Evolutionary conservation across 1,139 yeast genomes (phyloP), one percentile per base, ranked within the genome.

Genomic region (Sugiyamaella neomexicana): DNA sequence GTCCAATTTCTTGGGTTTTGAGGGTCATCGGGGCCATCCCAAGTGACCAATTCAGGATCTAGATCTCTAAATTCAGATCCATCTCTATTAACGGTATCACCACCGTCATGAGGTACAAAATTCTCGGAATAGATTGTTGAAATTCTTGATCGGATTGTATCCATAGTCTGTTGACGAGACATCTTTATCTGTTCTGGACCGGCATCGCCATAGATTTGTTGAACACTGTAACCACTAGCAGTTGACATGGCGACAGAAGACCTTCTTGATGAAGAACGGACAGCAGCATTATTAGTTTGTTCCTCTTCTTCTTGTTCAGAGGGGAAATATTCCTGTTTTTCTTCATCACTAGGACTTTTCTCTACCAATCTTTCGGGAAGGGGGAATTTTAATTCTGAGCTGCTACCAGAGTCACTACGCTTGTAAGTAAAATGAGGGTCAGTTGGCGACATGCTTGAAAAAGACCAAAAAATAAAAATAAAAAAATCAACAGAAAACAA

Each of bases 11-110:
- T 70, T 34, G 89, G 87, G 60, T 79, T 77, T 17, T 70, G 70
- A 0, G 85, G 83, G 63, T 84, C 89, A 55, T 80, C 77, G 1
- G 74, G 76, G 2, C 83, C 82, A 41, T 82, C 85, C 87, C 87
- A 83, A 1, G 86, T 78, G 3, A 83, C 82, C 43, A 83, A 68
- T 62, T 83, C 87, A 0, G 86, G 87, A 61, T 83, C 88, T 5
- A 80, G 64, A 2, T 71, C 72, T 25, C 70, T 65, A 60, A 78
- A 81, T 59, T 80, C 85, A 10, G 71, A 73, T 16, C 85, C 85
- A 58, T 71, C 79, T 39, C 54, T 38, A 12, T 40, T 41, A 9
- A 46, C 43, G 20, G 52, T 52, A 20, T 55, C 60, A 5, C 36
- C 52, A 3, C 56, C 57, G 43, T 53, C 55, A 25, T 53, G 44